A percentile compares a stretch with the other conserved stretches of the same genome.
Evolutionary conservation across 2,329 filamentous ascomycete species (phyloP).

Genomic region (Calonectria pteridis): DNA sequence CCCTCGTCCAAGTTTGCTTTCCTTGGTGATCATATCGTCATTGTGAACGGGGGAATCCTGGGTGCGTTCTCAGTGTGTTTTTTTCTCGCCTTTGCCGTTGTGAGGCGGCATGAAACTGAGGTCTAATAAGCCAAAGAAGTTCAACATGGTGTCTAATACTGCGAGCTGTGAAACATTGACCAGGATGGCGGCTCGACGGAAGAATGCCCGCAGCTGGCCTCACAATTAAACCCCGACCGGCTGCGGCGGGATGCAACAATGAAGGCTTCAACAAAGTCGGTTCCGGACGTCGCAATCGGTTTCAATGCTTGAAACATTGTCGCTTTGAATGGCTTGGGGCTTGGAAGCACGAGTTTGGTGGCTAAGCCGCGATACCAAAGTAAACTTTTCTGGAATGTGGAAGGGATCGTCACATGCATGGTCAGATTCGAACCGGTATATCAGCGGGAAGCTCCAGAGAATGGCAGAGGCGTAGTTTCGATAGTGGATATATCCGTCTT

Average conservation of each 20-base stretch:
- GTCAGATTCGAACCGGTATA: neutral
- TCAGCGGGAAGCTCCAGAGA: neutral
- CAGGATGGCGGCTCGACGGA: neutral
- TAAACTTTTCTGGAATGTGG: neutral
- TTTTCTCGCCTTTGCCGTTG: neutral
- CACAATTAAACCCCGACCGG: conserved; percentile 4
- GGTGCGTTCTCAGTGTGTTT: neutral
- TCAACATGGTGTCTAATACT: neutral
- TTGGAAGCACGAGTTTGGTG: neutral
- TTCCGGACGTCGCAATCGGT: neutral
- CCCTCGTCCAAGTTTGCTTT: neutral
- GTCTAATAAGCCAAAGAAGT: neutral
- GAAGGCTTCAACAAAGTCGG: neutral
- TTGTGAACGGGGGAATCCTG: neutral
- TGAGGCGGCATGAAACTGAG: neutral
- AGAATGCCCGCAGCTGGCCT: neutral
- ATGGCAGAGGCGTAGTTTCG: neutral
- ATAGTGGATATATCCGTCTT: neutral
- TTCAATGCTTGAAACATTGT: neutral
- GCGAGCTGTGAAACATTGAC: neutral
- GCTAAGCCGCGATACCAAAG: neutral
- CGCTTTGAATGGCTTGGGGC: neutral
- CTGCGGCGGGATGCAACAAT: neutral
- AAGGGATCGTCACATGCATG: conserved; percentile 7
- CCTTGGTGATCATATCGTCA: neutral